Evolutionary conservation across 768 basidiomycete genomes (phyloP).

Genomic region (Suillus plorans): DNA sequence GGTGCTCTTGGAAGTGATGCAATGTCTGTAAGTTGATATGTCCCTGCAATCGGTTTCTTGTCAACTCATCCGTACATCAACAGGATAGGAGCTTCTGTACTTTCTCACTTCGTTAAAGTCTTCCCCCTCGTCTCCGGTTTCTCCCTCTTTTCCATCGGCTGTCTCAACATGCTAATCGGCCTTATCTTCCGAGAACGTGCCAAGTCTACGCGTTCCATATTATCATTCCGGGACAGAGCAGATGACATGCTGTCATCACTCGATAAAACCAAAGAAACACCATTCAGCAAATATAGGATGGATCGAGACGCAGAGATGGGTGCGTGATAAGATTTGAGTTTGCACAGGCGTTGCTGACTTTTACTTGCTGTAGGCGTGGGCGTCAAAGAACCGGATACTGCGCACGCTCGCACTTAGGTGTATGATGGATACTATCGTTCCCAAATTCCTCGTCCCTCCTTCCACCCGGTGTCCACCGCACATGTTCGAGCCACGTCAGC

Average conservation of each 20-base stretch:
- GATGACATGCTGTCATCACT: constrained; percentile 56
- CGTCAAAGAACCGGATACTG: constrained; percentile 57
- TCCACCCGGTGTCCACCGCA: no score
- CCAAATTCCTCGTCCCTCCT: no score
- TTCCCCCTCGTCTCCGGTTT: constrained; percentile 88
- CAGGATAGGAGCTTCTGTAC: constrained; percentile 67
- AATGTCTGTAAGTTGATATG: constrained; percentile 61
- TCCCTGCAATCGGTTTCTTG: neutral
- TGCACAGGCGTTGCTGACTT: constrained; percentile 7
- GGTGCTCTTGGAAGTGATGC: constrained; percentile 85
- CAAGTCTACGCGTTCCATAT: constrained; percentile 66
- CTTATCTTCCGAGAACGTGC: constrained; percentile 73
- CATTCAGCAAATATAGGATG: constrained; percentile 78
- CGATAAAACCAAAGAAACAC: constrained; percentile 16
- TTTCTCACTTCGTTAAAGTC: constrained; percentile 76
- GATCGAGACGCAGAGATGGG: constrained; percentile 72
- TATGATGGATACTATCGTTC: no score
- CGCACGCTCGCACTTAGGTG: constrained; percentile 42
- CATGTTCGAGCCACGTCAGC: no score
- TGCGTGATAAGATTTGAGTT: constrained; percentile 21
- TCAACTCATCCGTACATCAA: neutral
- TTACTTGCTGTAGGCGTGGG: constrained; percentile 44
- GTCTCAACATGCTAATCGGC: constrained; percentile 79
- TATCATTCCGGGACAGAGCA: constrained; percentile 60
- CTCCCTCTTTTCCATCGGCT: constrained; percentile 81